Conservation (phyloP, 441 rosid species). For the Flueggea neowawraea region DNA sequence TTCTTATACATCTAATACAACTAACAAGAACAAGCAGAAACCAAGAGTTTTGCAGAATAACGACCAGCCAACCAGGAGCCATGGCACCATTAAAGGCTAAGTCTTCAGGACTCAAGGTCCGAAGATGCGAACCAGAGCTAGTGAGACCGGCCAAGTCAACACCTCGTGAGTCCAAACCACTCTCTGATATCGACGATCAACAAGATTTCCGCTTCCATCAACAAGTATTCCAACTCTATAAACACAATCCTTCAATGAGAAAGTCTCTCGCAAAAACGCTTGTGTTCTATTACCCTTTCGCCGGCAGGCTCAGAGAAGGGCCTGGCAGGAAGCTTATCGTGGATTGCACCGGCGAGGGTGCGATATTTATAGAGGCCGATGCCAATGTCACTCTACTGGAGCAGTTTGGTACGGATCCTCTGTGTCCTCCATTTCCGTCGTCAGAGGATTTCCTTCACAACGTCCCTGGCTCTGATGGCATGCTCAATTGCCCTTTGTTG, state of each 20-base stretch:
- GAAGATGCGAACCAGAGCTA: constrained; percentile 24
- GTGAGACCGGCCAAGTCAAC: constrained; percentile 30
- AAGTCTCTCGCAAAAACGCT: constrained; percentile 34
- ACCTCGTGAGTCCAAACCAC: constrained; percentile 20
- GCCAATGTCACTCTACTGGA: constrained; percentile 19
- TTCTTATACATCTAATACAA: too few species aligned
- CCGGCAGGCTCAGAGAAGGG: constrained; percentile 33
- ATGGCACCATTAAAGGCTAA: too few species aligned
- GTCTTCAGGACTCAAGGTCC: constrained; percentile 15
- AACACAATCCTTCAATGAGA: constrained; percentile 15
- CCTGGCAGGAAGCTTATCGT: constrained; percentile 27
- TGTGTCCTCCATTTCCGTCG: constrained; percentile 50
- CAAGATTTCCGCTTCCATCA: constrained; percentile 26
- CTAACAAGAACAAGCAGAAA: too few species aligned
- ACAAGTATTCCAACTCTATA: constrained; percentile 20
- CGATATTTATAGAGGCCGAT: constrained; percentile 28
- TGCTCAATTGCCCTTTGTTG: constrained; percentile 33
- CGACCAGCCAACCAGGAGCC: too few species aligned
- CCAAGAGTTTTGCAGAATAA: too few species aligned
- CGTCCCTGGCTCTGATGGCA: constrained; percentile 29
- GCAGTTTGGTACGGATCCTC: constrained; percentile 30
- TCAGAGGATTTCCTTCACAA: constrained; percentile 38
- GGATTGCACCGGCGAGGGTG: constrained; percentile 39
- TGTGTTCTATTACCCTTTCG: constrained; percentile 41
- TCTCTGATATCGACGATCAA: constrained; percentile 45